Conservation (phyloP, 2,329 filamentous ascomycete species). For the Pseudogymnoascus sp. region DNA sequence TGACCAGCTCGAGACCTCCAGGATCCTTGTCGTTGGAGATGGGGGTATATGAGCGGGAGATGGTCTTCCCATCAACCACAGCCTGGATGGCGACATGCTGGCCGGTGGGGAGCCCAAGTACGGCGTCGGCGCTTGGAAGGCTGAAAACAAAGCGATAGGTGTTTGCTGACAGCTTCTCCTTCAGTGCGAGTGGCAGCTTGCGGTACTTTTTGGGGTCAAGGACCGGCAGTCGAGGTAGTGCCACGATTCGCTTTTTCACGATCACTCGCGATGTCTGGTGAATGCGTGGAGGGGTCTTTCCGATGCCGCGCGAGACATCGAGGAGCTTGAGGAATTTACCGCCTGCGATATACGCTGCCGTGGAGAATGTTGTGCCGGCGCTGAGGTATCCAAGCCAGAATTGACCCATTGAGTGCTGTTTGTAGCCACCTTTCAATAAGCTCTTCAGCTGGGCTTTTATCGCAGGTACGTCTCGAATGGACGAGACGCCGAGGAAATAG, state of each 20-base stretch:
- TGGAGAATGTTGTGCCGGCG: constrained; percentile 1
- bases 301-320: background rate
- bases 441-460: background rate
- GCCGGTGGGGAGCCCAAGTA: constrained; percentile 36
- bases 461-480: background rate
- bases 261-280: background rate
- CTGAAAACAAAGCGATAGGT: constrained; percentile 24
- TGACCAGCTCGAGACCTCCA: constrained; percentile 43
- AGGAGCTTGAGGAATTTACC: background rate
- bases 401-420: background rate
- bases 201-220: constrained; percentile 18
- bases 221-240: background rate
- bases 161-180: constrained; percentile 18
- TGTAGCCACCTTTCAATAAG: background rate
- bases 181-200: constrained; percentile 17
- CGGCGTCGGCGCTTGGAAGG: constrained; percentile 25
- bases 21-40: constrained; percentile 43
- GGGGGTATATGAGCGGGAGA: constrained; percentile 36
- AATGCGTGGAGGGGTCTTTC: background rate
- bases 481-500: background rate
- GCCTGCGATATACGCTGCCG: background rate
- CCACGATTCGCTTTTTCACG: background rate
- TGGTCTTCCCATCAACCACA: constrained; percentile 27
- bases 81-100: constrained; percentile 35
- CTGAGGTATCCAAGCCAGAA: constrained; percentile 3